Evolutionary conservation across 2,329 filamentous ascomycete species (phyloP), one percentile per base, ranked within the genome.

Genomic region (Aspergillus sp.): DNA sequence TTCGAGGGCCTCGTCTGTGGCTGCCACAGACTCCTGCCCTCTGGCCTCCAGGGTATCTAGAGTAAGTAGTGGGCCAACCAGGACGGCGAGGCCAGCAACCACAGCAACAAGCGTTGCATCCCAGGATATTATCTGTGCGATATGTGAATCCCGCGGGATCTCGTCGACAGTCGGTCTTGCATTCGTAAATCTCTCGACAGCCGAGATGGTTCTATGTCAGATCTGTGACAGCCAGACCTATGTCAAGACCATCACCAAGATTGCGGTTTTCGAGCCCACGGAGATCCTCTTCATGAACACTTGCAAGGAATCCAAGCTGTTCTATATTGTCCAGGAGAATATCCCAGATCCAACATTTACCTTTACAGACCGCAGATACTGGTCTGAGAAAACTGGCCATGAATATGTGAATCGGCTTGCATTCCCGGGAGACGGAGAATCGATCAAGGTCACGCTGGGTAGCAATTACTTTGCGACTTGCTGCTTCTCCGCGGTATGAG

Each of bases 171-270:
- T 97, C 2, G 90, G 91, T 1, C 73, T 95, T 36, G 87, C 88
- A 2, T 90, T 96, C 60, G 75, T 96, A 60, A 94, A 97, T 59
- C 74, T 94, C 3, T 83, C 87, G 38, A 90, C 87, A 2, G 86
- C 85, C 35, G 88, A 95, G 67, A 86, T 82, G 10, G 81, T 89
- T 29, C 76, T 97, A 35, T 94, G 88, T 60, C 88, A 96, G 60
- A 91, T 97, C 53, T 89, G 85, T 60, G 91, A 97, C 65, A 94
- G 84, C 47, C 89, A 95, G 63, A 94, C 89, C 32, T 97, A 94
- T 62, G 83, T 89, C 48, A 84, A 83, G 60, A 94, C 89, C 0
- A 74, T 94, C 29, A 87, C 94, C 66, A 95, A 96, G 63, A 76
- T 97, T 32, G 79, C 80, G 44, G 81, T 95, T 27, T 86, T 88